Percentiles rank a stretch among this genome's conserved stretches.
These are phyloP conservation scores for Plenodomus tracheiphilus DNA, from an alignment of 2,329 filamentous ascomycete genomes.

Conservation along the genomic window DNA sequence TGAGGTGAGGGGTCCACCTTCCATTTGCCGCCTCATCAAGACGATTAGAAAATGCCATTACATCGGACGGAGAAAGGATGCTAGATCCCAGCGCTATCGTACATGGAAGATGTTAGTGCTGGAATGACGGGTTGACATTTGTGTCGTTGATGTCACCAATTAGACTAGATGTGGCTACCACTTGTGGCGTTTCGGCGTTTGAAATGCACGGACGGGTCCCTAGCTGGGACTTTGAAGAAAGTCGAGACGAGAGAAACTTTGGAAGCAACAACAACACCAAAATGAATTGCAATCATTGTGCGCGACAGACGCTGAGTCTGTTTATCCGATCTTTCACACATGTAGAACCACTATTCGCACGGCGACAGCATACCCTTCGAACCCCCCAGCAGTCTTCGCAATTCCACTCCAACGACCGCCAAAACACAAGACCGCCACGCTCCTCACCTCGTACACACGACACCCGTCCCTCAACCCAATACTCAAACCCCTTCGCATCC, in stretches of 20 bases:
- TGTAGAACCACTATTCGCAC: slow-evolving; percentile 1
- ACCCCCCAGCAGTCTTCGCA: slow-evolving; percentile 13
- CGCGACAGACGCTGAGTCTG: slow-evolving; percentile 23
- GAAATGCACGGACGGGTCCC: background rate
- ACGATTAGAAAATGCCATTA: background rate
- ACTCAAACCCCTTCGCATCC: no score
- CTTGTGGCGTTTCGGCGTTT: background rate
- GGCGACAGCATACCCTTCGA: slow-evolving; percentile 5
- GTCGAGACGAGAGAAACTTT: slow-evolving; percentile 7
- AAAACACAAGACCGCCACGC: background rate
- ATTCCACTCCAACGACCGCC: slow-evolving; percentile 13
- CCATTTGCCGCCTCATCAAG: slow-evolving; percentile 15
- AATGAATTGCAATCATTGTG: slow-evolving; percentile 37
- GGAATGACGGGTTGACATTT: background rate
- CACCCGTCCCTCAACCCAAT: no score
- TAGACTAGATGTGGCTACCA: background rate
- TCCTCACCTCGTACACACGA: background rate
- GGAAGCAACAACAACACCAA: slow-evolving; percentile 4
- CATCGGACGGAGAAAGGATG: background rate
- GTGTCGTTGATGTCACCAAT: slow-evolving; percentile 18
- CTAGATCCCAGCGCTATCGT: background rate
- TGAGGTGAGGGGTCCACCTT: slow-evolving; percentile 14
- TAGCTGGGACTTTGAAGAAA: slow-evolving; percentile 17
- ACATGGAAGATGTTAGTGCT: background rate
- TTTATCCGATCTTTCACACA: slow-evolving; percentile 24